Base-by-base conservation (phyloP, 2,329 filamentous ascomycete species). In the Exophiala xenobiotica region DNA sequence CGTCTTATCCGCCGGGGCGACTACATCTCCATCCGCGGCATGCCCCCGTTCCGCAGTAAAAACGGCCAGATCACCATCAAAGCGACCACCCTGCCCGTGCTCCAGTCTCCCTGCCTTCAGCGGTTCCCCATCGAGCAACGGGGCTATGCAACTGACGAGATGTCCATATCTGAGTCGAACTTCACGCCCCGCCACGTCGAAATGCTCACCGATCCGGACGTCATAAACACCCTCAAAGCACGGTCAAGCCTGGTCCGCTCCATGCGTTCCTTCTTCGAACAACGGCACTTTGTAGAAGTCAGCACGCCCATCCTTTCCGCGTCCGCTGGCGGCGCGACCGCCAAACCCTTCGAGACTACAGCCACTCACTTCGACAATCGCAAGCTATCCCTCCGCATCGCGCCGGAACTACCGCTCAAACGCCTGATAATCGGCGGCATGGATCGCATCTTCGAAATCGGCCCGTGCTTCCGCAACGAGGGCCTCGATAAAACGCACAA, bases 391-490 rank as follows among this genome's bases (percentile, higher is more conserved):
- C 77, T 99, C 26, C 81, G 93, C 42, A 92, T 99, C 62, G 93
- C 93, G 2, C 93, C 93, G 0, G 93, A 99, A 70, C 75, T 99
- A 27, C 97, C 90, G 86, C 80, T 99, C 35, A 99, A 99, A 74
- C 82, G 93, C 6, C 76, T 99, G 39, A 83, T 97, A 1, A 80
- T 97, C 14, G 92, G 91, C 43, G 92, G 91, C 2, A 83, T 97
- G 55, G 87, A 95, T 62, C 84, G 79, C 56, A 83, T 99, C 20
- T 99, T 95, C 65, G 93, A 99, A 70, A 91, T 99, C 58, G 93
- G 93, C 0, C 86, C 89, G 3, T 84, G 85, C 9, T 99, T 99
- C 70, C 83, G 93, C 37, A 99, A 99, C 67, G 93, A 99, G 73
- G 89, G 79, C 1, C 70, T 96, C 27, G 91, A 96, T 68, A 81